Percentiles rank a stretch among this genome's conserved stretches.
phyloP scores from a whole-genome alignment of 441 rosid species.

The Aquilaria agallochum region DNA sequence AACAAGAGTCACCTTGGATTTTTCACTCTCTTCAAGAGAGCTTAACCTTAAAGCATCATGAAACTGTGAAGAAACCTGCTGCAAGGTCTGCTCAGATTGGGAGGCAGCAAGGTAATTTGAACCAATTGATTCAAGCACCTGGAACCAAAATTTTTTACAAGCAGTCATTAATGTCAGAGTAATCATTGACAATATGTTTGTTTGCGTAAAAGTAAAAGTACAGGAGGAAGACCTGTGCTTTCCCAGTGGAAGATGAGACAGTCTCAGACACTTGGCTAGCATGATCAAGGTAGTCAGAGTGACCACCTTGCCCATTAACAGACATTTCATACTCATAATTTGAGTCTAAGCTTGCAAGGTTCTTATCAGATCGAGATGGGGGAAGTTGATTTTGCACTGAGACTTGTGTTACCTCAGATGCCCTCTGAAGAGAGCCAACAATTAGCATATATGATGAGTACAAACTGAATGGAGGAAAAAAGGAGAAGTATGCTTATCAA shows the following conservation, averaged over 20 bases:
- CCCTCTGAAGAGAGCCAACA: slow-evolving; percentile 36
- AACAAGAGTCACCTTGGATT: slow-evolving; percentile 36
- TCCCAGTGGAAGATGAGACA: slow-evolving; percentile 43
- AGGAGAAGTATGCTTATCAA: not conserved
- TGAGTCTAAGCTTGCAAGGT: slow-evolving; percentile 38
- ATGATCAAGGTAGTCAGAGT: slow-evolving; percentile 49
- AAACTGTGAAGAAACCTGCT: slow-evolving; percentile 62
- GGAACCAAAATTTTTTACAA: slow-evolving; percentile 15
- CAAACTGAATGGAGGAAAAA: slow-evolving; percentile 1
- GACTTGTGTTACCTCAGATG: slow-evolving; percentile 45
- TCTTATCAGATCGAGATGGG: slow-evolving; percentile 50
- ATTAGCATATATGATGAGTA: slow-evolving; percentile 8
- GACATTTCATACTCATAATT: slow-evolving; percentile 53
- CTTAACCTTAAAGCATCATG: slow-evolving; percentile 40
- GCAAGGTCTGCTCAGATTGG: slow-evolving; percentile 45
- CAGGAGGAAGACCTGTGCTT: slow-evolving; percentile 47
- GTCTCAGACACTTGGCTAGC: slow-evolving; percentile 40
- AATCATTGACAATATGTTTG: slow-evolving; percentile 2
- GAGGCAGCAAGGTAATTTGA: slow-evolving; percentile 39
- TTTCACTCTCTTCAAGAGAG: slow-evolving; percentile 30
- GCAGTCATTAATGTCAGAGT: not conserved
- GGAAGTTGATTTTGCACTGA: slow-evolving; percentile 44
- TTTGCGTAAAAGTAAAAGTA: slow-evolving; percentile 4
- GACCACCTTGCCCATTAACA: slow-evolving; percentile 56
- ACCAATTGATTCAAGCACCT: slow-evolving; percentile 57